Conservation (phyloP, 2,329 filamentous ascomycete genomes). For the Neonectria magnoliae region DNA sequence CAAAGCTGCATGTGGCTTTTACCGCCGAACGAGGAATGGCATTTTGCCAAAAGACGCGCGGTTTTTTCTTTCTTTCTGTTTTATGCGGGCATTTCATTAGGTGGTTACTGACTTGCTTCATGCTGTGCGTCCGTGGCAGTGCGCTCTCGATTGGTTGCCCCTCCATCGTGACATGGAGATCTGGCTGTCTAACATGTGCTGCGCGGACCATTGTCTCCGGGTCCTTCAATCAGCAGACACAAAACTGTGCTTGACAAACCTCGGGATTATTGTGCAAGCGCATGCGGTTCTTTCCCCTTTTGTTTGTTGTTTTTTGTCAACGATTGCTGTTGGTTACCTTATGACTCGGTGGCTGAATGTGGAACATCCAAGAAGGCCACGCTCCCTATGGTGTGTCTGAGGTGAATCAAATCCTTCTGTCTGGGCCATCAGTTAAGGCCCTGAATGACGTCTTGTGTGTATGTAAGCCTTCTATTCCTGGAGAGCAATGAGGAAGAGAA, state of each 20-base stretch:
- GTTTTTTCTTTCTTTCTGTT: too few species aligned
- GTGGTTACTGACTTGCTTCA: background rate
- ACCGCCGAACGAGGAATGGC: background rate
- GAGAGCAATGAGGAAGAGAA: background rate
- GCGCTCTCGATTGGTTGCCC: background rate
- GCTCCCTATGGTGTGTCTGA: too few species aligned
- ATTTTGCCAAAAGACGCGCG: background rate
- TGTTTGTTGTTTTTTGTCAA: background rate
- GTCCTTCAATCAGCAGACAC: background rate
- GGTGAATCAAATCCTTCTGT: background rate
- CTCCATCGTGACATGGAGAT: background rate
- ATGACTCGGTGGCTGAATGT: background rate
- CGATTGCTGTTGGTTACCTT: background rate
- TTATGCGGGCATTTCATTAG: background rate
- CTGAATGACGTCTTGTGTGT: background rate
- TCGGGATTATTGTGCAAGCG: background rate
- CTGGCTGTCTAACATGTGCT: background rate
- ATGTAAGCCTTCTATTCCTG: background rate
- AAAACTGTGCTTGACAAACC: background rate
- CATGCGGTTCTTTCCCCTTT: background rate
- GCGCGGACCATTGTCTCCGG: conserved; percentile 11
- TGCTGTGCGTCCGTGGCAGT: background rate
- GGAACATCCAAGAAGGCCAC: background rate
- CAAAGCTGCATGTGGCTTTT: background rate
- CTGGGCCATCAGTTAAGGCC: background rate